A percentile compares a stretch with the other conserved stretches of the same genome.
These are phyloP conservation scores for Rusavskia elegans DNA, from an alignment of 495 filamentous ascomycete species.

Conservation along the genomic window DNA sequence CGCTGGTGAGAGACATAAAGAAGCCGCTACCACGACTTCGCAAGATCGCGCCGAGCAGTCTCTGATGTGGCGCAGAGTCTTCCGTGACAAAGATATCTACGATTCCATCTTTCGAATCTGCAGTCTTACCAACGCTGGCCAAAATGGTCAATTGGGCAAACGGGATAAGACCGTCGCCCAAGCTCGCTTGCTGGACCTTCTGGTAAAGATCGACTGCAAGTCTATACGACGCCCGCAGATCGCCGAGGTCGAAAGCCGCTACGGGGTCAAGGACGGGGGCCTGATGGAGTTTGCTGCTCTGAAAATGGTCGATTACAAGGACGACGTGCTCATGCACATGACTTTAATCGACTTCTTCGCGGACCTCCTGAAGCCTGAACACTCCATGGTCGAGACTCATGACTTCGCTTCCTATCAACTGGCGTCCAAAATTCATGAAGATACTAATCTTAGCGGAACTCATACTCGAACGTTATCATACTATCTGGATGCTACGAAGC, in stretches of 20 bases:
- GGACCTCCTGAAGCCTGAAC: slow-evolving; percentile 14
- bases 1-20: slow-evolving; percentile 28
- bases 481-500: slow-evolving; percentile 34
- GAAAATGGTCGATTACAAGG: slow-evolving; percentile 52
- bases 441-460: slow-evolving; percentile 15
- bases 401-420: too few relatives aligned
- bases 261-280: slow-evolving; percentile 32
- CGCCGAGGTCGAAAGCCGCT: slow-evolving; percentile 40
- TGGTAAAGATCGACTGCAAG: slow-evolving; percentile 52
- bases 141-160: slow-evolving; percentile 30
- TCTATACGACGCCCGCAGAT: slow-evolving; percentile 42
- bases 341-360: slow-evolving; percentile 63
- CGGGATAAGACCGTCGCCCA: slow-evolving; percentile 63
- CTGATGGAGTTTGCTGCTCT: slow-evolving; percentile 60
- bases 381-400: not conserved
- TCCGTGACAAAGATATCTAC: slow-evolving; percentile 52
- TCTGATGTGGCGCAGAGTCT: slow-evolving; percentile 55
- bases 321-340: slow-evolving; percentile 67
- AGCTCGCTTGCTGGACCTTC: slow-evolving; percentile 53
- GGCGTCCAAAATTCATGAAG: too few relatives aligned
- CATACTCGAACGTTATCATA: slow-evolving; percentile 33
- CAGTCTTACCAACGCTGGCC: slow-evolving; percentile 26
- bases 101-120: slow-evolving; percentile 43
- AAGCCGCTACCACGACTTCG: slow-evolving; percentile 22
- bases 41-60: slow-evolving; percentile 32